phyloP scores from a whole-genome alignment of 1,139 yeast genomes.

The Eremothecium sinecaudum region DNA sequence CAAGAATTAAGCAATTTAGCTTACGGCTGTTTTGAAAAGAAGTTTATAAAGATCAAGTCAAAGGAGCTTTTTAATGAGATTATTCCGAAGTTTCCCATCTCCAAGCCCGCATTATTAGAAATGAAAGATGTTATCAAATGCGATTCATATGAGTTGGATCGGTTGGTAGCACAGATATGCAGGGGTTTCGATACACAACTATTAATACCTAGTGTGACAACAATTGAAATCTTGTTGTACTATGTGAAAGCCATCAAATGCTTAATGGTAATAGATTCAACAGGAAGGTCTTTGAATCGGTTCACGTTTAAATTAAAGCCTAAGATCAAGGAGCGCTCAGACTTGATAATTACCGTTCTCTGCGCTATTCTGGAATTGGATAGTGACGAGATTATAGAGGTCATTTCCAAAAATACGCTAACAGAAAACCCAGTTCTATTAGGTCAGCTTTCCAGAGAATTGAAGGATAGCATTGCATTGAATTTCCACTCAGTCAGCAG shows the following conservation, averaged over 20 bases:
- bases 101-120: conserved; percentile 55
- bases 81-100: conserved; percentile 48
- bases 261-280: conserved; percentile 72
- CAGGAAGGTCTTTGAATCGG: conserved; percentile 43
- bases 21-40: conserved; percentile 21
- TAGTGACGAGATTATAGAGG: conserved; percentile 26
- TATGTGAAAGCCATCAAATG: conserved; percentile 68
- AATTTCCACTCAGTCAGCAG: conserved; percentile 4
- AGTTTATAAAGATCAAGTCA: conserved; percentile 39
- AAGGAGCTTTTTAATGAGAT: conserved; percentile 54
- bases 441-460: conserved; percentile 5
- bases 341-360: conserved; percentile 61
- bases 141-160: conserved; percentile 31
- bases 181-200: conserved; percentile 41
- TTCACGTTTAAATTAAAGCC: conserved; percentile 40
- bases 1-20: conserved; percentile 31
- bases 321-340: conserved; percentile 41
- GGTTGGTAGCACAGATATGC: conserved; percentile 36
- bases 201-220: conserved; percentile 76
- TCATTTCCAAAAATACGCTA: conserved; percentile 17
- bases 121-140: conserved; percentile 39
- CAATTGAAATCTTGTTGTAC: conserved; percentile 59
- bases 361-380: conserved; percentile 55
- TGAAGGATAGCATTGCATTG: conserved; percentile 4
- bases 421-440: conserved; percentile 6